Conservation (phyloP, 805 yeast genomes). For the Cyberlindnera americana region DNA sequence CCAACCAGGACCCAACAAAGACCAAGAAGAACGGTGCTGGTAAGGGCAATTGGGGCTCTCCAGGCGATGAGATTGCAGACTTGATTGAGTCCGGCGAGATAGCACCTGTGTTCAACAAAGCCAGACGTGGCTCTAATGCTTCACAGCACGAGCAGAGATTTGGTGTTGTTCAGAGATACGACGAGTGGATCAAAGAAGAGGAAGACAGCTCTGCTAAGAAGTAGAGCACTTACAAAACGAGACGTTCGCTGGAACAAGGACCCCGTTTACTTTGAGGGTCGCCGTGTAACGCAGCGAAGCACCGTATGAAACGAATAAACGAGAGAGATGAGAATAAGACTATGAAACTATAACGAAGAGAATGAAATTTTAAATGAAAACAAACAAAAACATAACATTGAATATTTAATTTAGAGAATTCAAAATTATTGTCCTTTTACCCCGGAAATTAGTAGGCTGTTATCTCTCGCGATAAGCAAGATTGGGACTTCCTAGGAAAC, state of each 20-base stretch:
- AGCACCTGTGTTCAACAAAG: slow-evolving; percentile 42
- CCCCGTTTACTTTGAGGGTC: too few relatives aligned
- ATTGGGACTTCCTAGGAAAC: too few relatives aligned
- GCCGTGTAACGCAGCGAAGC: too few relatives aligned
- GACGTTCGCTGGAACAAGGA: too few relatives aligned
- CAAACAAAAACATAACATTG: not conserved
- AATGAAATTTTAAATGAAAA: not conserved
- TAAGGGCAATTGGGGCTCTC: slow-evolving; percentile 81
- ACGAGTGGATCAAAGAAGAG: slow-evolving; percentile 19
- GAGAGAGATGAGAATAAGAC: not conserved
- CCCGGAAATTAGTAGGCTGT: too few relatives aligned
- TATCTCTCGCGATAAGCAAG: too few relatives aligned
- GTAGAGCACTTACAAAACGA: too few relatives aligned
- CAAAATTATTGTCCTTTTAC: too few relatives aligned
- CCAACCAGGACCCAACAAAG: slow-evolving; percentile 66
- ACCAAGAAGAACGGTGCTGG: slow-evolving; percentile 86
- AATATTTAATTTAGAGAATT: too few relatives aligned
- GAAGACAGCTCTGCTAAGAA: slow-evolving; percentile 5
- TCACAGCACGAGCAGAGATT: slow-evolving; percentile 41
- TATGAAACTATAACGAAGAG: not conserved
- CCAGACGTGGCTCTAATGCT: slow-evolving; percentile 50
- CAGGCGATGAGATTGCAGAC: slow-evolving; percentile 73
- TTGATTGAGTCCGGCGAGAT: slow-evolving; percentile 57
- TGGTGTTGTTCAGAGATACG: slow-evolving; percentile 28
- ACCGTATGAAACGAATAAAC: too few relatives aligned